Evolutionary conservation across 441 rosid genomes (phyloP).

Genomic region (Croton laevigatus): DNA sequence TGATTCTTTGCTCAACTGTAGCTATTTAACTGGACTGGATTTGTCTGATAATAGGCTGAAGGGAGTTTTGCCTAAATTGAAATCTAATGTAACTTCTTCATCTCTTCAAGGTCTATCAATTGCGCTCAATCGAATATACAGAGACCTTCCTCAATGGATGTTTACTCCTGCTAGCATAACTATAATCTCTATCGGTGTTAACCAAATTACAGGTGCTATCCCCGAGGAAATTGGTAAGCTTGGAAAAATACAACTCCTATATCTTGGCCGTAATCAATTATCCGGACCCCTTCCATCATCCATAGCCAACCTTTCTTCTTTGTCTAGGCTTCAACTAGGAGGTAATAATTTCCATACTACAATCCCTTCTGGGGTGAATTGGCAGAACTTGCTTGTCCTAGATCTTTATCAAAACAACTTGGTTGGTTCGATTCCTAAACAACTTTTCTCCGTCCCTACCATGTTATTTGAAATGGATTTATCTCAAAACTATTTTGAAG

Average conservation of each 20-base stretch:
- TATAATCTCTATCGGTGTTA: too few relatives aligned
- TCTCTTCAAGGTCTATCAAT: not conserved
- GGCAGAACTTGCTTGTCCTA: not conserved
- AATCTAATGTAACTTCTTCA: not conserved
- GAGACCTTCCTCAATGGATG: not conserved
- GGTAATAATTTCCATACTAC: slow-evolving; percentile 6
- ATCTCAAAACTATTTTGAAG: slow-evolving; percentile 14
- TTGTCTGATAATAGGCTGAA: not conserved
- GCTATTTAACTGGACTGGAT: not conserved
- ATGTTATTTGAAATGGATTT: not conserved
- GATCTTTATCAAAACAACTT: slow-evolving; percentile 8
- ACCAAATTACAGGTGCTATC: not conserved
- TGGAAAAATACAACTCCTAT: too few relatives aligned
- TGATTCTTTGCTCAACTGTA: slow-evolving; percentile 4
- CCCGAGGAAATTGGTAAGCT: too few relatives aligned
- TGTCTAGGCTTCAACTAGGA: not conserved
- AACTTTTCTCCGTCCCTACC: not conserved
- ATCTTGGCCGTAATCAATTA: too few relatives aligned
- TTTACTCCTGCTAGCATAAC: not conserved
- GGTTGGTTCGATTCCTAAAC: slow-evolving; percentile 12
- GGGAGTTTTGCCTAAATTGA: not conserved
- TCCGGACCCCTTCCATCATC: too few relatives aligned
- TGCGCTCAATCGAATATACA: not conserved
- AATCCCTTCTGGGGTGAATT: not conserved
- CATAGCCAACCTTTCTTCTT: not conserved